Base-by-base conservation (phyloP, 805 yeast species). In the Candida morakotiae region DNA sequence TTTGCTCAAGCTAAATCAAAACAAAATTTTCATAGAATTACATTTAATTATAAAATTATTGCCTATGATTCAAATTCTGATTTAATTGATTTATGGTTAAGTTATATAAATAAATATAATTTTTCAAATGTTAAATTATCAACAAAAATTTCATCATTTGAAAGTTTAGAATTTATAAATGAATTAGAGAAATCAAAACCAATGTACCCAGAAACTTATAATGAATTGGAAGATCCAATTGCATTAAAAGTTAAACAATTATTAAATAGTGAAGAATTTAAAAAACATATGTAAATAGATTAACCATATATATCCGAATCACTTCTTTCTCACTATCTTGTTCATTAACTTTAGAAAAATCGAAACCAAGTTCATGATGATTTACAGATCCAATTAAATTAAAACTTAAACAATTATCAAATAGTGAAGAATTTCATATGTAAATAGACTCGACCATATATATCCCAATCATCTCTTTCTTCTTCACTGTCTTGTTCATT, bases 1-100 rank as follows among this genome's bases (percentile, higher is more conserved):
- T 93, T 93, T 58, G 96, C 85, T 15, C 93, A 87, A 55, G 95
- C 97, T 36, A 89, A 88, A 59, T 75, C 93, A 8, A 93, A 93
- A 65, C 95, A 91, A 67, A 93, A 91, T 69, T 93, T 85, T 64
- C 85, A 86, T 67, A 81, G 98, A 67, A 73, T 77, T 34, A 93
- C 98, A 1, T 85, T 78, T 58, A 79, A 82, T 50, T 77, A 95
- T 44, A 58, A 75, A 42, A 69, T 93, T 46, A 73, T 71, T 47
- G 84, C 87, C 20, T 88, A 77, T 72, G 98, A 93, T 59, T 77
- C 96, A 13, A 80, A 84, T 41, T 82, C 89, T 1, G 95, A 87
- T 53, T 82, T 84, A 4, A 67, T 93, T 29, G 95, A 93, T 58
- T 63, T 85, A 35, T 81, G 88, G 79, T 68, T 91, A 39, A 77